These are phyloP conservation scores for Casuarina equisetifolia DNA, from an alignment of 306 rosid genomes.

Conservation along the genomic window DNA sequence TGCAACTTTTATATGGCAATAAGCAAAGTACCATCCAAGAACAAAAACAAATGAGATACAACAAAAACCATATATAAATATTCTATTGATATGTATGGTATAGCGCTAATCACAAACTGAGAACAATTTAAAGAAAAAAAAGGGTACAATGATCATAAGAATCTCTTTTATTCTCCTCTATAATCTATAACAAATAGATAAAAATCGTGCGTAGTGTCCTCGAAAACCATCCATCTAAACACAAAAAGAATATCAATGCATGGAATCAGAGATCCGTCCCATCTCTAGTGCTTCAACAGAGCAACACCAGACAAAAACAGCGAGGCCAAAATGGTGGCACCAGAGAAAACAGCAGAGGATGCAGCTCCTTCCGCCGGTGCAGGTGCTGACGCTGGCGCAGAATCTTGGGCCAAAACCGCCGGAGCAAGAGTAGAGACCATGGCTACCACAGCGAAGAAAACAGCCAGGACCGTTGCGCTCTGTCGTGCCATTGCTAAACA, in stretches of 20 bases:
- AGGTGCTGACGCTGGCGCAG: conserved; percentile 26
- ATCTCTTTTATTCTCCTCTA: conserved; percentile 22
- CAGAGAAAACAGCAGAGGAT: conserved; percentile 25
- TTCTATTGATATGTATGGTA: neutral
- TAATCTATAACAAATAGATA: conserved; percentile 28
- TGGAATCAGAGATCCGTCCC: neutral
- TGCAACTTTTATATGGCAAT: no score
- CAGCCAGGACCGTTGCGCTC: conserved; percentile 6
- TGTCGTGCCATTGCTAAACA: conserved; percentile 34
- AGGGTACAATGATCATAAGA: conserved; percentile 1
- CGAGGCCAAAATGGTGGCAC: conserved; percentile 37
- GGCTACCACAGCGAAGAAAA: conserved; percentile 4
- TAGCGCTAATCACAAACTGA: neutral
- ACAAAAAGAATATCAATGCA: neutral
- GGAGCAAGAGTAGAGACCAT: conserved; percentile 30
- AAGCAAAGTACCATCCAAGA: neutral
- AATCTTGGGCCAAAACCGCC: conserved; percentile 34
- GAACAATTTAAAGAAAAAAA: no score
- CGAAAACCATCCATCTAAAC: neutral
- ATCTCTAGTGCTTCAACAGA: conserved; percentile 22
- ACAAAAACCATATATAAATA: no score
- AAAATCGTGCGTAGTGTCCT: neutral
- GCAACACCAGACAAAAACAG: conserved; percentile 29
- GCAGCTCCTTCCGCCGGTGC: conserved; percentile 31
- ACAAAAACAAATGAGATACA: no score